These are phyloP conservation scores for Oryza australiensis DNA, from an alignment of 176 grass and related monocot species.

Conservation along the genomic window DNA sequence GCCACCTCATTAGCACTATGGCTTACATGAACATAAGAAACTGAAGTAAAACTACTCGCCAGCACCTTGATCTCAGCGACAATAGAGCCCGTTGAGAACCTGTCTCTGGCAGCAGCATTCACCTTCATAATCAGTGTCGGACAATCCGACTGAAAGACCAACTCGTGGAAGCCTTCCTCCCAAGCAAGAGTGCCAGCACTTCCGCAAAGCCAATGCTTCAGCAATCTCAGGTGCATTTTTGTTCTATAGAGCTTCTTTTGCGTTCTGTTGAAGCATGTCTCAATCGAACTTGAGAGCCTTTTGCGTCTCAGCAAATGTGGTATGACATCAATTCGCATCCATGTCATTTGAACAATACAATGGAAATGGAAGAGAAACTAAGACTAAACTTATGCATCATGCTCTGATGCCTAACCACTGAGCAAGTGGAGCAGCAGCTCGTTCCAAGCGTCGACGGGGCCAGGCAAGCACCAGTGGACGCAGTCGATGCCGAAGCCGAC, in stretches of 20 bases:
- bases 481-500: conserved; percentile 56
- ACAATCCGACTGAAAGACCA: too few species aligned
- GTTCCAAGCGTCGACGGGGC: conserved; percentile 46
- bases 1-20: too few species aligned
- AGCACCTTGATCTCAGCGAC: too few species aligned
- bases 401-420: not conserved
- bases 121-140: too few species aligned
- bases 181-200: too few species aligned
- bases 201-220: too few species aligned
- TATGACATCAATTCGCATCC: not conserved
- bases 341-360: not conserved
- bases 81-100: too few species aligned
- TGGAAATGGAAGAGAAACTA: not conserved
- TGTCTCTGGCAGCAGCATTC: too few species aligned
- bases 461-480: conserved; percentile 50
- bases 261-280: not conserved
- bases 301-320: not conserved
- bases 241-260: not conserved
- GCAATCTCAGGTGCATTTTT: not conserved
- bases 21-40: too few species aligned
- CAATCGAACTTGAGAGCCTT: not conserved
- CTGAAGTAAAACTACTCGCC: too few species aligned
- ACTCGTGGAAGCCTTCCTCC: too few species aligned
- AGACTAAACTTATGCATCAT: not conserved
- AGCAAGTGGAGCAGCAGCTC: conserved; percentile 45